A percentile compares a stretch with the other conserved stretches of the same genome.
phyloP scores from a whole-genome alignment of 2,329 filamentous ascomycete genomes.

The Neophaeococcomyces aloes region DNA sequence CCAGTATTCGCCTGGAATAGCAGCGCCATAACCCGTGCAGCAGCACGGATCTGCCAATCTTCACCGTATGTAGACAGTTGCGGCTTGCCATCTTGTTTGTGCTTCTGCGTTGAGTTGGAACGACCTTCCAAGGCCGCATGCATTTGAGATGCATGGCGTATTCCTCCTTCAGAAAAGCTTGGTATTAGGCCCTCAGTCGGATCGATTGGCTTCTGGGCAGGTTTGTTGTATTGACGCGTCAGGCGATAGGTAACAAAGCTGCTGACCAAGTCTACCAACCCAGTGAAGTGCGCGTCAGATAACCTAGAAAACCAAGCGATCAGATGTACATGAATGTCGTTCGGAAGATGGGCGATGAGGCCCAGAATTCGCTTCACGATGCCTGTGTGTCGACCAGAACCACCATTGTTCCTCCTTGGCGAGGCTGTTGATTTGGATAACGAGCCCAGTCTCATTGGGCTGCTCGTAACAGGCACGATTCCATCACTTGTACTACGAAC shows the following conservation, averaged over 20 bases:
- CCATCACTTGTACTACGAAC: conserved; percentile 12
- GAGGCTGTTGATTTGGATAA: conserved; percentile 16
- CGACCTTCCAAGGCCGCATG: conserved; percentile 60
- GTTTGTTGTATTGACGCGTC: conserved; percentile 54
- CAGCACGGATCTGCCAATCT: conserved; percentile 82
- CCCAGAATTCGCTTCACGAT: conserved; percentile 79
- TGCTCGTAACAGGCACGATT: conserved; percentile 12
- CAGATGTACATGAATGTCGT: conserved; percentile 64
- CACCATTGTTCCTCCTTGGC: conserved; percentile 25
- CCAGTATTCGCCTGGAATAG: conserved; percentile 72
- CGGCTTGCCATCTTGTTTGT: conserved; percentile 40
- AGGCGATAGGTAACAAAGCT: conserved; percentile 75
- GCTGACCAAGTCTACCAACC: conserved; percentile 63
- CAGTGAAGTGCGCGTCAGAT: conserved; percentile 56
- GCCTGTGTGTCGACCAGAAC: conserved; percentile 61
- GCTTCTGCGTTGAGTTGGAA: conserved; percentile 41
- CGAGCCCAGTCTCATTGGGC: conserved; percentile 6
- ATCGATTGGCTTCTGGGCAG: conserved; percentile 44
- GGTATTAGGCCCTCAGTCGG: conserved; percentile 60
- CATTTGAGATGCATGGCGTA: conserved; percentile 52
- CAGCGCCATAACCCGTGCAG: conserved; percentile 67
- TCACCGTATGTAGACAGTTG: conserved; percentile 56
- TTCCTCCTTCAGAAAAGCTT: conserved; percentile 55
- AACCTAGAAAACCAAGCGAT: conserved; percentile 69
- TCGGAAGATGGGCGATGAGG: conserved; percentile 63